Percentiles rank a stretch among this genome's conserved stretches.
These are phyloP conservation scores for Euphorbia celastroides DNA, from an alignment of 441 rosid genomes.

Conservation along the genomic window DNA sequence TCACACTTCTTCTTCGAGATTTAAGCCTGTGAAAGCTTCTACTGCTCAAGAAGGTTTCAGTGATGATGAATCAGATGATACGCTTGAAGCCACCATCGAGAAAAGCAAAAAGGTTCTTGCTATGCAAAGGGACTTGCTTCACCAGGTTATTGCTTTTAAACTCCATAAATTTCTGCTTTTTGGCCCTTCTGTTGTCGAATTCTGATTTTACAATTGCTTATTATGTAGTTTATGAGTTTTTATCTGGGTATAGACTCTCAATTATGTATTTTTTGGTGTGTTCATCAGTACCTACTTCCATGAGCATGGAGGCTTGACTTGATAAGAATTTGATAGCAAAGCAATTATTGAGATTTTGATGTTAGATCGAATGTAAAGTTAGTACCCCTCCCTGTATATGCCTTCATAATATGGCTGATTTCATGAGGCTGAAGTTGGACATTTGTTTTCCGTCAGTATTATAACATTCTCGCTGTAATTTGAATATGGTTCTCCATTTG, in stretches of 20 bases:
- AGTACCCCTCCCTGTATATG: no score
- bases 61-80: constrained; percentile 47
- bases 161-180: neutral
- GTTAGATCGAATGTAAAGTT: no score
- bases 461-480: no score
- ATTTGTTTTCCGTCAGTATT: no score
- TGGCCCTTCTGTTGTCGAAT: neutral
- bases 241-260: no score
- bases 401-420: neutral
- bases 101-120: constrained; percentile 91
- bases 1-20: constrained; percentile 39
- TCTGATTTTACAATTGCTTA: neutral
- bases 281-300: no score
- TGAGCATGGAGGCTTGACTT: no score
- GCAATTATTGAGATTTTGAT: neutral
- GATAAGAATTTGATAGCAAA: no score
- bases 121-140: constrained; percentile 74
- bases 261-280: neutral
- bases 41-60: constrained; percentile 26
- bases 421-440: neutral
- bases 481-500: constrained; percentile 22
- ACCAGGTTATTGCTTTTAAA: constrained; percentile 42
- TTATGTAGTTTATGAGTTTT: no score
- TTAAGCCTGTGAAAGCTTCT: constrained; percentile 39
- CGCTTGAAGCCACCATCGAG: constrained; percentile 70